Evolutionary conservation across 805 yeast genomes (phyloP).

Genomic region (Brettanomyces anomalus): DNA sequence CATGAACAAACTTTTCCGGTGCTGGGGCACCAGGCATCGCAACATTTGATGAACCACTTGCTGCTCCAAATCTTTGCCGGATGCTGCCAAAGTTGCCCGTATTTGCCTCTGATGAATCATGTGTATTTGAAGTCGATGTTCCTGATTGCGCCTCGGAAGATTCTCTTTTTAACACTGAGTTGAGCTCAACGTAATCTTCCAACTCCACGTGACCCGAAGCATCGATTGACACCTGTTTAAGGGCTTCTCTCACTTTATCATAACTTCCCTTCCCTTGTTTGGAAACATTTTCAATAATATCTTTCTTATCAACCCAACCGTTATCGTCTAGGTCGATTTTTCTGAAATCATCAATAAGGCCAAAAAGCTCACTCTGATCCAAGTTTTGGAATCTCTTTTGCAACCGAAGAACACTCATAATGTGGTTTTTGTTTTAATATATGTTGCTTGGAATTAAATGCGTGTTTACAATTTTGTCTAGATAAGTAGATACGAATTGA

Average conservation of each 20-base stretch:
- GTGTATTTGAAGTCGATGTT: neutral
- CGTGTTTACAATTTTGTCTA: no score
- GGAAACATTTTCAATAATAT: conserved; percentile 76
- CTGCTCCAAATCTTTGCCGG: neutral
- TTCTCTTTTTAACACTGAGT: conserved; percentile 65
- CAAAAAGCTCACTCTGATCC: conserved; percentile 79
- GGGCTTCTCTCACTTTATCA: conserved; percentile 89
- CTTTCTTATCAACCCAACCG: conserved; percentile 91
- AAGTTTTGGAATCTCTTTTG: conserved; percentile 80
- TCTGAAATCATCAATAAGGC: conserved; percentile 79
- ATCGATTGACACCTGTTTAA: conserved; percentile 85
- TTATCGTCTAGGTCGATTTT: conserved; percentile 80
- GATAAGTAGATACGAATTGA: no score
- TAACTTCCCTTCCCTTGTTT: conserved; percentile 73
- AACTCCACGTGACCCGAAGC: conserved; percentile 95
- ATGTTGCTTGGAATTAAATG: no score
- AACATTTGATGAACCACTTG: neutral
- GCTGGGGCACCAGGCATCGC: conserved; percentile 15
- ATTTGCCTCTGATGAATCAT: neutral
- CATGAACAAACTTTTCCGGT: conserved; percentile 32
- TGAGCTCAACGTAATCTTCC: conserved; percentile 83
- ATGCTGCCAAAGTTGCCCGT: conserved; percentile 10
- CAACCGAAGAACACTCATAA: conserved; percentile 1
- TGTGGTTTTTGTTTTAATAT: neutral
- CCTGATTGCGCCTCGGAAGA: conserved; percentile 9